Evolutionary conservation across 805 yeast species (phyloP), one percentile per base, ranked within the genome.

Genomic region (Ogataea wickerhamii): DNA sequence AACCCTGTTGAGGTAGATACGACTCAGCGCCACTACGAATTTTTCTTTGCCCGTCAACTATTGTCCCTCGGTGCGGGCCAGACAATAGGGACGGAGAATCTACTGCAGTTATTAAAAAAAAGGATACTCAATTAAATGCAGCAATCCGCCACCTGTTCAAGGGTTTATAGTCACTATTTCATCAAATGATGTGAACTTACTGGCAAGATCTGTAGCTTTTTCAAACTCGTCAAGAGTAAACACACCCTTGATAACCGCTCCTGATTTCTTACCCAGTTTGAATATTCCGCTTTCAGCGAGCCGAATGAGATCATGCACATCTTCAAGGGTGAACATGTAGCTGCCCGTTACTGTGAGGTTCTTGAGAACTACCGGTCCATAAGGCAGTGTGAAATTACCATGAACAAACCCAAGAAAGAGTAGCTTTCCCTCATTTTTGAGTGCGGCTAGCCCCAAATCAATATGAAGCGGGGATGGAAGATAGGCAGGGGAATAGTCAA

Each of bases 251-350:
- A 18, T 22, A 18, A 2, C 28, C 19, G 35, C 34, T 22, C 39
- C 39, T 17, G 39, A 23, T 4, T 21, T 18, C 18, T 29, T n/a
- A 11, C 32, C 35, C 8, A 40, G 18, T 13, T 34, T 24, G 18
- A 41, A 22, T 7, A 21, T n/a, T 4, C 45, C 45, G 10, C 19
- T 20, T 22, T 41, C 45, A 10, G 28, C 32, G 25, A 41, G 16
- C 14, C 18, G 22, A 17, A 41, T 25, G 16, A 41, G 22, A 13
- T 27, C 38, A 11, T 6, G n/a, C 7, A 23, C 34, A 17, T 41
- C 38, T 22, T 34, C 36, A 2, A 23, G 28, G 11, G 38, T 21
- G 23, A 29, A 37, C 41, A 41, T 41, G 12, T 34, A 22, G 16
- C 21, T 23, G 13, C 41, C 41, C n/a, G 24, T 33, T 22, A 41